These are phyloP conservation scores for Senna tora DNA, from an alignment of 306 rosid species.

Conservation along the genomic window DNA sequence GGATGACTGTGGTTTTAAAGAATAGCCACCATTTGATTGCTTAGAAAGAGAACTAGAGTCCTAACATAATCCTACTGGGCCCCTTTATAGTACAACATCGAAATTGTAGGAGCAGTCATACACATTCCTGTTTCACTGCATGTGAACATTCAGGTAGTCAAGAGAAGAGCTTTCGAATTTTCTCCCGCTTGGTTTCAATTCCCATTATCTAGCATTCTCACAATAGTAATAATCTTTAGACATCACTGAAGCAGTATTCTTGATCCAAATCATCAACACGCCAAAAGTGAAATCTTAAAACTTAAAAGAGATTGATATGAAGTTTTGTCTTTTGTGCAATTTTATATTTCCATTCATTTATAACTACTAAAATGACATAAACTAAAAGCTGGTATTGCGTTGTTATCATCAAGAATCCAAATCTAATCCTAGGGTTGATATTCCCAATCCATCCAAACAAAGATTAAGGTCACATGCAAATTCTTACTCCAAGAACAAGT, in stretches of 20 bases:
- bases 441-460: constrained; percentile 10
- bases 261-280: background rate
- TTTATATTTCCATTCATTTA: background rate
- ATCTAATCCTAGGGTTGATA: background rate
- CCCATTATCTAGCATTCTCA: background rate
- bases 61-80: too few species aligned
- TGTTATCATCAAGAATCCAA: background rate
- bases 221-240: background rate
- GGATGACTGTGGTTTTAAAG: background rate
- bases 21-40: background rate
- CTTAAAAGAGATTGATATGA: background rate
- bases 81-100: background rate
- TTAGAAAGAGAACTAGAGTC: background rate
- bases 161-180: background rate
- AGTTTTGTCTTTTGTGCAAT: constrained; percentile 13
- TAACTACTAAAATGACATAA: background rate
- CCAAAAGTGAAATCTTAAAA: constrained; percentile 3
- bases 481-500: constrained; percentile 25
- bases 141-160: background rate
- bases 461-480: background rate
- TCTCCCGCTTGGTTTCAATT: background rate
- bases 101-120: background rate
- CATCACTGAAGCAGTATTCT: background rate
- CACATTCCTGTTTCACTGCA: background rate
- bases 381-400: background rate